These are phyloP conservation scores for Lichenothelia convexa DNA, from an alignment of 495 filamentous ascomycete genomes.

Conservation along the genomic window DNA sequence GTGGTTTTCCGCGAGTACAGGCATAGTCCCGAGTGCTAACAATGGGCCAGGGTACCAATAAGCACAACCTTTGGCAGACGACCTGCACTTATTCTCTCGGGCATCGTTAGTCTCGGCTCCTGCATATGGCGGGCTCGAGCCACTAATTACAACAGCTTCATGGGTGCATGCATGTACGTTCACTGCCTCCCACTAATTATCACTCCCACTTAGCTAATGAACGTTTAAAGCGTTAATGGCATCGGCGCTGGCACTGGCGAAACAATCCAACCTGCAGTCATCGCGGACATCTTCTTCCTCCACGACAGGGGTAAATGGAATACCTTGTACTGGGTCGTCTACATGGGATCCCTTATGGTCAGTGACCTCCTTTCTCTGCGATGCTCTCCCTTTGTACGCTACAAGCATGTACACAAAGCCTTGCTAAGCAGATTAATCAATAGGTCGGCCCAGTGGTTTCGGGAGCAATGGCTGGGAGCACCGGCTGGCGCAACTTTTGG, in stretches of 20 bases:
- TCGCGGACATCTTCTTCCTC: conserved; percentile 48
- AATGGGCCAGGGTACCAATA: conserved; percentile 34
- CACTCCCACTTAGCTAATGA: conserved; percentile 4
- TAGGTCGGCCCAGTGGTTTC: conserved; percentile 37
- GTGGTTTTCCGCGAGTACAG: too few species aligned
- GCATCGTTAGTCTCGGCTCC: conserved; percentile 34
- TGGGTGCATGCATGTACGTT: conserved; percentile 31
- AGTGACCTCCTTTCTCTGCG: too few species aligned
- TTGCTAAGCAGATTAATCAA: neutral
- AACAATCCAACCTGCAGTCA: conserved; percentile 42
- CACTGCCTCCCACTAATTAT: neutral
- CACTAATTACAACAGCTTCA: conserved; percentile 37
- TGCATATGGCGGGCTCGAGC: conserved; percentile 42
- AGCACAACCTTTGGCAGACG: conserved; percentile 39
- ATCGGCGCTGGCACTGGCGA: conserved; percentile 40
- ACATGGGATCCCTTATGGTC: conserved; percentile 27
- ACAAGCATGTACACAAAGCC: neutral
- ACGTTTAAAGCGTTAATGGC: conserved; percentile 42
- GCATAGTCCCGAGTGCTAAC: too few species aligned
- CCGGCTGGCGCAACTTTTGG: conserved; percentile 39
- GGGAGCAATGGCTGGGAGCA: conserved; percentile 35
- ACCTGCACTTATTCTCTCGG: conserved; percentile 37
- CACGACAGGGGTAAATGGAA: conserved; percentile 49
- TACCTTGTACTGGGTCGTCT: conserved; percentile 43
- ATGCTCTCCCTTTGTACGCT: neutral